Evolutionary conservation across 306 rosid species (phyloP).

Genomic region (Rosa persica): DNA sequence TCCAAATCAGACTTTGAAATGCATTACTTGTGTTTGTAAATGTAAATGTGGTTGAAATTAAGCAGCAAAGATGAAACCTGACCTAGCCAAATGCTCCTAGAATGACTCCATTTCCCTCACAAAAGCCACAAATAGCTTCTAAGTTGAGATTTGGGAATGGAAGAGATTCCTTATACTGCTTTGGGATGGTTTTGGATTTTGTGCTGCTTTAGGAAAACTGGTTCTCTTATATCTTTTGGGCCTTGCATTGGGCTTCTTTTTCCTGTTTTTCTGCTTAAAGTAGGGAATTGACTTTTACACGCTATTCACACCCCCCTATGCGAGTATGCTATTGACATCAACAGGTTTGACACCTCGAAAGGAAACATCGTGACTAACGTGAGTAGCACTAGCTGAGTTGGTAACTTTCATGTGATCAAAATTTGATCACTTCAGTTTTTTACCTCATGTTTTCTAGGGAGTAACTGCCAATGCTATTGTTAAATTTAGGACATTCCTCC

Average conservation of each 20-base stretch:
- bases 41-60: neutral
- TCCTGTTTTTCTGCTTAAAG: neutral
- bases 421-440: too few species aligned
- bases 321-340: too few species aligned
- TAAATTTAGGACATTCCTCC: too few species aligned
- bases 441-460: too few species aligned
- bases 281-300: too few species aligned
- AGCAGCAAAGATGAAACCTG: neutral
- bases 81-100: neutral
- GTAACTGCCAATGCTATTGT: too few species aligned
- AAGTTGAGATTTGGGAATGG: neutral
- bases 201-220: neutral
- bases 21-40: neutral
- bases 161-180: neutral
- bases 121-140: neutral
- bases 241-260: neutral
- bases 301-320: too few species aligned
- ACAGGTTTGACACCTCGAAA: too few species aligned
- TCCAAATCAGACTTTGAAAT: neutral
- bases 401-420: too few species aligned
- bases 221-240: neutral
- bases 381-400: too few species aligned
- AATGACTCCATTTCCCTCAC: neutral
- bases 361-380: too few species aligned
- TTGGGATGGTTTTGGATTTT: too few species aligned